Base-by-base conservation (phyloP, 1,139 yeast species). In the Casaregolazyma lundiana region DNA sequence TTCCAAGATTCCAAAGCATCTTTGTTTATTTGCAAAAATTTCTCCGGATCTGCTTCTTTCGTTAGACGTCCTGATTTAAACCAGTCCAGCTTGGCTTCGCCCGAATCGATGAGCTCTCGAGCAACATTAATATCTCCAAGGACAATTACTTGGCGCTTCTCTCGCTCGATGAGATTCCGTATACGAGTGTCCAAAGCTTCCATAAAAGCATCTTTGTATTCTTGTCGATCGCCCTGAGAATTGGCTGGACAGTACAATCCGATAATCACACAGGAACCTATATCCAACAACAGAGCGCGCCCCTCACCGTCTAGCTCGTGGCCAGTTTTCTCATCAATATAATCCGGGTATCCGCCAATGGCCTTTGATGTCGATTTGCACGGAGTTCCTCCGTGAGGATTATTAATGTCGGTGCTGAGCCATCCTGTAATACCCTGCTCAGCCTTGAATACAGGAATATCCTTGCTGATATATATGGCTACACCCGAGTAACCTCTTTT, bases 161-260 rank as follows among this genome's bases (percentile, higher is more conserved):
- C 43, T 2, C 58, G 56, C 17, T 69, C 64, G 2, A 51, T 50
- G 45, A 90, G 69, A 38, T 73, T 74, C 35, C 75, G 66, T 17
- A 88, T 76, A 45, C 98, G 70, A 44, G 71, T 63, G 41, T 88
- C 76, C 44, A 92, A 62, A 0, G 76, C 65, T 15, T 70, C 67
- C 48, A 86, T 69, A 58, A 86, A 92, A 9, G 68, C 63, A 38
- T 78, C 59, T 39, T 96, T 68, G 56, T 71, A 84, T 16, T 63
- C 64, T 49, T 82, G 85, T 8, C 94, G 94, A 44, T 81, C 86
- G 3, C 80, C 89, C 0, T 88, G 77, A 0, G 97, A 86, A 60
- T 89, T 88, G 0, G 97, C 97, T 0, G 97, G 97, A 60, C 97
- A 90, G 60, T 92, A 92, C 1, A 88, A 75, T 0, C 90, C 80